Evolutionary conservation across 1,284 basidiomycete species (phyloP), one percentile per base, ranked within the genome.

Genomic region (Irpex sp.): DNA sequence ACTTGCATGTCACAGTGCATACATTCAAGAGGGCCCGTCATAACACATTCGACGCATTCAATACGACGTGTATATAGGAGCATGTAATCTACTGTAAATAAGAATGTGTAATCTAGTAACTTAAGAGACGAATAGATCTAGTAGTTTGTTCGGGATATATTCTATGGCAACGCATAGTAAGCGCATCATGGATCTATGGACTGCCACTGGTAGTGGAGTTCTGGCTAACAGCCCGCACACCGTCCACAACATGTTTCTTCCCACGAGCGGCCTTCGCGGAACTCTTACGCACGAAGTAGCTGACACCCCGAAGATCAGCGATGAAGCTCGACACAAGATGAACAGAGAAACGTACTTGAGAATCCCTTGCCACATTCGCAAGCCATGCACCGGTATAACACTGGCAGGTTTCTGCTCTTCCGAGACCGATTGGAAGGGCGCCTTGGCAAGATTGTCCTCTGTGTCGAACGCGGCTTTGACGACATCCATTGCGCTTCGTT

Each of bases 381-480:
- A 68, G 8, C 85, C 84, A 69, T 87, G 83, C 54, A 85, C 68
- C 9, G 81, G 79, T 5, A 81, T 66, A 38, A 81, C 69, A 59
- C 75, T 75, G 11, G 71, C 72, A 26, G 70, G 72, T 15, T 79
- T 77, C 69, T 86, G 85, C 68, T 86, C 79, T 71, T 87, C 85
- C 13, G 85, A 84, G 2, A 78, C 84, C 4, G 85, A 86, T 68
- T 86, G 84, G 62, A 74, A 76, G 4, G 85, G 84, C 13, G 81
- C 73, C 57, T 76, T 78, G 59, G 74, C 74, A n/a, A 82, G 80
- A 67, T 82, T 77, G 66, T 85, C 82, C 34, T 81, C 71, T 5
- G 79, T 80, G 66, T 85, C 79, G 64, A 86, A 79, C 1, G 80
- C 78, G 15, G 84, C 84, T 26, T 76, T 76, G 47, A 86, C 64